Conservation (phyloP, 805 yeast genomes). For the Komagataella phaffii region DNA sequence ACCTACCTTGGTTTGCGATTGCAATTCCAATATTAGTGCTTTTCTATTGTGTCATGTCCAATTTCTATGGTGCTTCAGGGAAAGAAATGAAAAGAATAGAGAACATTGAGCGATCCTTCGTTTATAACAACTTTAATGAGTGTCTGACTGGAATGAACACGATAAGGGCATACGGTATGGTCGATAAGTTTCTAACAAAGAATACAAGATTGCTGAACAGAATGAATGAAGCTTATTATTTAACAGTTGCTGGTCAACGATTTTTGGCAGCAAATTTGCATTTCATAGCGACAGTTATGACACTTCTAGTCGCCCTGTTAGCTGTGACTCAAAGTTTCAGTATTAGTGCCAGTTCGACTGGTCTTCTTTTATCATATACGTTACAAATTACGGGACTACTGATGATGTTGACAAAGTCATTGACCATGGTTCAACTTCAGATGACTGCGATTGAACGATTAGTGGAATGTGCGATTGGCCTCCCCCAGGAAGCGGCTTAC, state of each 20-base stretch:
- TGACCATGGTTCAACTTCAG: slow-evolving; percentile 38
- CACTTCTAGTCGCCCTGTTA: slow-evolving; percentile 36
- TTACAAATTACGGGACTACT: slow-evolving; percentile 44
- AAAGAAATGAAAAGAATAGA: slow-evolving; percentile 36
- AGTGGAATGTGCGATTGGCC: slow-evolving; percentile 40
- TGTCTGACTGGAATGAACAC: slow-evolving; percentile 32
- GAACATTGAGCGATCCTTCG: slow-evolving; percentile 31
- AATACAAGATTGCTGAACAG: slow-evolving; percentile 23
- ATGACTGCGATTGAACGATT: slow-evolving; percentile 55
- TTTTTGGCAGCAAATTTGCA: slow-evolving; percentile 52
- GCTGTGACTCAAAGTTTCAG: slow-evolving; percentile 47
- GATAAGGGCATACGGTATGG: slow-evolving; percentile 26
- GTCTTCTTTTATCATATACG: slow-evolving; percentile 46
- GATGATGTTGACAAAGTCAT: slow-evolving; percentile 26
- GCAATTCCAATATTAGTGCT: slow-evolving; percentile 37
- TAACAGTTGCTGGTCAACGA: slow-evolving; percentile 42
- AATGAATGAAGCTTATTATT: slow-evolving; percentile 31
- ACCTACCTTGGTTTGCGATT: slow-evolving; percentile 41
- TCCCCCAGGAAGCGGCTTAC: slow-evolving; percentile 52
- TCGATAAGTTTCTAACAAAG: slow-evolving; percentile 19
- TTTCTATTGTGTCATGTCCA: slow-evolving; percentile 22
- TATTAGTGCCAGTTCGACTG: slow-evolving; percentile 46
- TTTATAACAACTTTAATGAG: slow-evolving; percentile 35
- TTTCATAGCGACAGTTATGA: slow-evolving; percentile 25
- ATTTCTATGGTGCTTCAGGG: slow-evolving; percentile 32